Percentiles rank a stretch among this genome's conserved stretches.
These are phyloP conservation scores for Mortierella alpina DNA, from an alignment of 192 early-diverging fungal genomes.

Conservation along the genomic window DNA sequence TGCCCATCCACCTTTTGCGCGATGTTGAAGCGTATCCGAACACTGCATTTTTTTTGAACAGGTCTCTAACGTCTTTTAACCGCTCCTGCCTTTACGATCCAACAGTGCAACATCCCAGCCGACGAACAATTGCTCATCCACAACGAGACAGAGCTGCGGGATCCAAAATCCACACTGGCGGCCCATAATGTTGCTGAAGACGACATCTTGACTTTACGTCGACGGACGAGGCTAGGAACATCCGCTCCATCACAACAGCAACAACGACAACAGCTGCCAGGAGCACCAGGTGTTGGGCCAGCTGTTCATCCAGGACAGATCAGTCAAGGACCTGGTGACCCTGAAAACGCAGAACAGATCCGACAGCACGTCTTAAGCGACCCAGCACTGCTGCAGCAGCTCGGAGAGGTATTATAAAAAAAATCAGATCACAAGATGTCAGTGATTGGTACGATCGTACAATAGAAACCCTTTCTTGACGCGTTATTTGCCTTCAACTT, in stretches of 20 bases:
- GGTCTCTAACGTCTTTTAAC: no score
- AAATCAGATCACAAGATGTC: constrained; percentile 1
- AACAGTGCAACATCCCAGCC: constrained; percentile 72
- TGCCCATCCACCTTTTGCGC: not conserved
- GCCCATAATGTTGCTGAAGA: constrained; percentile 74
- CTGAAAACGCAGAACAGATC: constrained; percentile 63
- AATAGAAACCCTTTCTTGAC: no score
- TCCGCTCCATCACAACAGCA: not conserved
- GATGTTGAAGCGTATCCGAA: no score
- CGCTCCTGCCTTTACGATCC: no score
- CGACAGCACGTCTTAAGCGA: constrained; percentile 73
- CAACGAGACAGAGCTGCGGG: constrained; percentile 72
- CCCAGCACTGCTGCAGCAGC: constrained; percentile 66
- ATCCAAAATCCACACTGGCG: constrained; percentile 73
- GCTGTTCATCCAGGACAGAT: constrained; percentile 31
- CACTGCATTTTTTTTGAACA: no score
- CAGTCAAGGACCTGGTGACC: constrained; percentile 29
- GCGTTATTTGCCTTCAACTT: not conserved
- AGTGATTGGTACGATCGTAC: not conserved
- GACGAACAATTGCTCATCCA: constrained; percentile 72
- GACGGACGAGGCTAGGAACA: constrained; percentile 27
- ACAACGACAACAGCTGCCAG: not conserved
- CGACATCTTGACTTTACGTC: constrained; percentile 77
- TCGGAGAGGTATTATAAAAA: constrained; percentile 62
- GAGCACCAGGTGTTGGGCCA: constrained; percentile 11